These are phyloP conservation scores for Trichoderma asperellum DNA, from an alignment of 2,329 filamentous ascomycete species.

Conservation along the genomic window DNA sequence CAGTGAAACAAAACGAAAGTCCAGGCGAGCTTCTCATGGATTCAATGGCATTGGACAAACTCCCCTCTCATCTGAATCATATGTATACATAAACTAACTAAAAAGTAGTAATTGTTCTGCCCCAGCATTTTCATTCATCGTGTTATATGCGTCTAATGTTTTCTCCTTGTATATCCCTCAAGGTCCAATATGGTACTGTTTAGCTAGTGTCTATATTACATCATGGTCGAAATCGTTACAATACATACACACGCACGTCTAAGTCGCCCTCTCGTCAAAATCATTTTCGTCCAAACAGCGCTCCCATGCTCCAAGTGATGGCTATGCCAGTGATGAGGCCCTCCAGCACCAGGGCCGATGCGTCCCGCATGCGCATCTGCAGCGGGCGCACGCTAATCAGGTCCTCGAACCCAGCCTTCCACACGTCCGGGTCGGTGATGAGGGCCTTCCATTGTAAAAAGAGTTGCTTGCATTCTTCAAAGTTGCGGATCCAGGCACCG, in stretches of 20 bases:
- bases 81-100: background rate
- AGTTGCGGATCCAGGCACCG: constrained; percentile 13
- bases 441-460: constrained; percentile 48
- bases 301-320: constrained; percentile 57
- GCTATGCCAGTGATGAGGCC: constrained; percentile 68
- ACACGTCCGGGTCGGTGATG: constrained; percentile 48
- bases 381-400: constrained; percentile 68
- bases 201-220: constrained; percentile 28
- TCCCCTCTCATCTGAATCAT: background rate
- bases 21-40: background rate
- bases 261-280: constrained; percentile 30
- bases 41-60: background rate
- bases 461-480: constrained; percentile 47
- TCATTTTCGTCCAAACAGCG: constrained; percentile 50
- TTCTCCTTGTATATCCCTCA: constrained; percentile 26
- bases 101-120: background rate
- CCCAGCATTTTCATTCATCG: constrained; percentile 4
- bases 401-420: constrained; percentile 57
- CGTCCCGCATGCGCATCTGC: constrained; percentile 68
- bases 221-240: constrained; percentile 30
- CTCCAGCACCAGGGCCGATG: constrained; percentile 71
- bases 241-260: constrained; percentile 18
- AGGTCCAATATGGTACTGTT: constrained; percentile 23
- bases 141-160: constrained; percentile 19
- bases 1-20: background rate